Evolutionary conservation across 2,329 filamentous ascomycete genomes (phyloP).

Genomic region (Exophiala lecanii-corni): DNA sequence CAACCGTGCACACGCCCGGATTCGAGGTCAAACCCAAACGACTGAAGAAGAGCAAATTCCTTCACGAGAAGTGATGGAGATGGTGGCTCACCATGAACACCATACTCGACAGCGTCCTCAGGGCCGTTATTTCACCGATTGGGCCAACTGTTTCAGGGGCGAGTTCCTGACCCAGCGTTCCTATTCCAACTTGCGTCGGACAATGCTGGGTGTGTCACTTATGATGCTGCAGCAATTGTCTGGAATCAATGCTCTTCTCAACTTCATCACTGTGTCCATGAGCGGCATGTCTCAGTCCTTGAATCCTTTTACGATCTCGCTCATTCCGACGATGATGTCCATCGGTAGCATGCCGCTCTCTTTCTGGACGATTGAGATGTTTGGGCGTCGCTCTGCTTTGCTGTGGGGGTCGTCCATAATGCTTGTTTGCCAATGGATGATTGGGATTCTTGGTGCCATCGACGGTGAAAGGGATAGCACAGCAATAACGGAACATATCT

Average conservation of each 20-base stretch:
- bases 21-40: constrained; percentile 68
- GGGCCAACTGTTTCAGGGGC: constrained; percentile 45
- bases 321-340: constrained; percentile 52
- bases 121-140: constrained; percentile 61
- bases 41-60: constrained; percentile 65
- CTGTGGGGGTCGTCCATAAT: constrained; percentile 51
- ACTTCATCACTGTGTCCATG: constrained; percentile 57
- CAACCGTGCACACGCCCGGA: constrained; percentile 55
- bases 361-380: constrained; percentile 50
- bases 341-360: constrained; percentile 49
- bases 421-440: constrained; percentile 50
- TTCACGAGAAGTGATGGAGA: constrained; percentile 65
- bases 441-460: constrained; percentile 44
- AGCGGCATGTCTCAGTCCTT: constrained; percentile 30
- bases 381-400: constrained; percentile 50
- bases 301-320: constrained; percentile 48
- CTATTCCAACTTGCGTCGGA: neutral
- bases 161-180: constrained; percentile 20
- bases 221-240: constrained; percentile 46
- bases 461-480: constrained; percentile 33
- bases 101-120: constrained; percentile 65
- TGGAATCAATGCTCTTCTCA: constrained; percentile 48
- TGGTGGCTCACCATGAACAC: constrained; percentile 83
- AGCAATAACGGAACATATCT: constrained; percentile 34
- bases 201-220: neutral